Evolutionary conservation across 1,139 yeast species (phyloP).

Genomic region (Diutina ranongensis): DNA sequence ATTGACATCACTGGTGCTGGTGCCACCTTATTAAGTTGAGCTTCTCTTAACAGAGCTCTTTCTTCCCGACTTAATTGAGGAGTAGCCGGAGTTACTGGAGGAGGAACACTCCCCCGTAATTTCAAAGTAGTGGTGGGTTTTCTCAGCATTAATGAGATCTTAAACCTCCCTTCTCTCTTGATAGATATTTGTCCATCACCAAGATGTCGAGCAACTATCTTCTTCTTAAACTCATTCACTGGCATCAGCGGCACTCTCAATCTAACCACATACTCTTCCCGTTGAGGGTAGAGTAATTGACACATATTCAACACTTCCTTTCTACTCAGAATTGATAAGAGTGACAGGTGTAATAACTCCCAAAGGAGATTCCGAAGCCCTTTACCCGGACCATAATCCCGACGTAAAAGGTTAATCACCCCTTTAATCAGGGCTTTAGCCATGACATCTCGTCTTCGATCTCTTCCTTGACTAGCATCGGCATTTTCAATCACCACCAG

Average conservation of each 20-base stretch:
- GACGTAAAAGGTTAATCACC: slow-evolving; percentile 53
- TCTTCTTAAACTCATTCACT: slow-evolving; percentile 39
- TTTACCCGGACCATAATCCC: slow-evolving; percentile 52
- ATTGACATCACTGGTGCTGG: slow-evolving; percentile 1
- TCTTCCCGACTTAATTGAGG: slow-evolving; percentile 6
- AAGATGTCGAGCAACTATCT: slow-evolving; percentile 43
- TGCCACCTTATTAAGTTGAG: slow-evolving; percentile 7
- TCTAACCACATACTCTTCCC: slow-evolving; percentile 47
- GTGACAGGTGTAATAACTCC: slow-evolving; percentile 55
- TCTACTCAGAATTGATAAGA: slow-evolving; percentile 47
- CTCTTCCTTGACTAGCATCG: slow-evolving; percentile 10
- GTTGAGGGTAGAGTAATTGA: slow-evolving; percentile 54
- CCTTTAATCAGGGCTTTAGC: slow-evolving; percentile 44
- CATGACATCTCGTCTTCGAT: slow-evolving; percentile 30
- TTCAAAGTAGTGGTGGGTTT: slow-evolving; percentile 6
- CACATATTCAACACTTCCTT: slow-evolving; percentile 55
- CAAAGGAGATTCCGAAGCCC: slow-evolving; percentile 55
- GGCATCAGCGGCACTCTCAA: slow-evolving; percentile 51
- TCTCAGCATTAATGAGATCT: slow-evolving; percentile 21
- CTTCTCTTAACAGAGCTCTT: background rate
- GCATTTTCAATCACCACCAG: slow-evolving; percentile 1
- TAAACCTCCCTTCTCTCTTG: slow-evolving; percentile 34
- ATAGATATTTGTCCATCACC: slow-evolving; percentile 36
- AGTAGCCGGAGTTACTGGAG: slow-evolving; percentile 7
- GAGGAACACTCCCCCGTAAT: background rate